phyloP scores from a whole-genome alignment of 2,329 filamentous ascomycete genomes.

The Aspergillus carbonarius region DNA sequence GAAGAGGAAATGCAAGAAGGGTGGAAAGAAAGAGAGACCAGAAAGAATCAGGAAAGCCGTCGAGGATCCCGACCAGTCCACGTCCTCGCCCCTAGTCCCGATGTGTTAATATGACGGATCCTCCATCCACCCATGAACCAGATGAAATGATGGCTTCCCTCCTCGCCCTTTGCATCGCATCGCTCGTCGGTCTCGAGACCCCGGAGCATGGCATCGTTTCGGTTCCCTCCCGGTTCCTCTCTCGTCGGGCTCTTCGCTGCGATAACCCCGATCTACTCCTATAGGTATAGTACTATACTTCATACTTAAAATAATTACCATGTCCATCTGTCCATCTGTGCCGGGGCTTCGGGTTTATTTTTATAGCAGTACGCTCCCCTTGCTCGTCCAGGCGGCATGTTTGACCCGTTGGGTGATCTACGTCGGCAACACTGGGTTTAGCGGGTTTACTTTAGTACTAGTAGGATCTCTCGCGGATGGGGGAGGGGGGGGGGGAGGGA shows the following conservation, averaged over 20 bases:
- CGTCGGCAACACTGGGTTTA: constrained; percentile 1
- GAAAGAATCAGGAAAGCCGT: constrained; percentile 29
- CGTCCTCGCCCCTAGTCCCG: constrained; percentile 40
- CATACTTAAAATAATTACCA: too few relatives aligned
- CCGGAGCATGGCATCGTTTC: not conserved
- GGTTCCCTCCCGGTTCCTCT: not conserved
- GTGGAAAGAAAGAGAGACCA: constrained; percentile 13
- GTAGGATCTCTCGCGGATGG: not conserved
- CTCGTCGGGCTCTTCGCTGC: not conserved
- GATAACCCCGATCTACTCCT: too few relatives aligned
- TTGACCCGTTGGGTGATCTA: constrained; percentile 8
- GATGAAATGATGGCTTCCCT: constrained; percentile 14
- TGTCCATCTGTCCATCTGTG: not conserved
- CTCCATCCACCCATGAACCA: constrained; percentile 32
- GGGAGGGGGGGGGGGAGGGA: too few relatives aligned
- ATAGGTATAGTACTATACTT: not conserved
- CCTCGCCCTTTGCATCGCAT: constrained; percentile 3
- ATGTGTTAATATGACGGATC: constrained; percentile 45
- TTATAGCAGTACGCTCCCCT: constrained; percentile 2
- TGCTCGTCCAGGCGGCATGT: constrained; percentile 3
- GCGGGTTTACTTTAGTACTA: not conserved
- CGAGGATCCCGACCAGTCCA: constrained; percentile 36
- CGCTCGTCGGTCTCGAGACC: too few relatives aligned
- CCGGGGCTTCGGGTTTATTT: not conserved
- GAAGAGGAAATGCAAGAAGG: constrained; percentile 17